Percentiles rank a stretch among this genome's conserved stretches.
These are phyloP conservation scores for Fragilariopsis cylindrus DNA, from an alignment of 108 stramenopile genomes.

Conservation along the genomic window DNA sequence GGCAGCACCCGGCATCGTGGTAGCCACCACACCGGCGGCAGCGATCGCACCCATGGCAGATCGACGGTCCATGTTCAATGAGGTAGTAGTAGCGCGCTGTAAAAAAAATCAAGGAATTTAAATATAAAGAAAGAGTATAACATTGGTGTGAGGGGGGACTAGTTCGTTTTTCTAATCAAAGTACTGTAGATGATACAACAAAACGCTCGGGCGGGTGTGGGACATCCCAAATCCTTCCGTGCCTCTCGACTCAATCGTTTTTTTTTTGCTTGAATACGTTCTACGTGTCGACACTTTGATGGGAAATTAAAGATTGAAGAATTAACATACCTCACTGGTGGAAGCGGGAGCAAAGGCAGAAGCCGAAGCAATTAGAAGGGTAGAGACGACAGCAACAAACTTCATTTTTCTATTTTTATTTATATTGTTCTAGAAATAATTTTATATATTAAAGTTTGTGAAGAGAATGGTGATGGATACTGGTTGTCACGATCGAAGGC, in stretches of 20 bases:
- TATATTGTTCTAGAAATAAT: no score
- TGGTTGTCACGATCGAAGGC: not conserved
- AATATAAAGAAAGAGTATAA: not conserved
- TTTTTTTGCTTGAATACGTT: not conserved
- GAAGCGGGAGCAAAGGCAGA: conserved; percentile 74
- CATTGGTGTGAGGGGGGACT: not conserved
- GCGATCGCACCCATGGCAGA: conserved; percentile 83
- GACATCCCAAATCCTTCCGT: no score
- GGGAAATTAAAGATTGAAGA: no score
- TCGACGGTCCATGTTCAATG: conserved; percentile 88
- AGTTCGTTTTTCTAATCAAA: not conserved
- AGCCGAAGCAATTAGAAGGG: conserved; percentile 68
- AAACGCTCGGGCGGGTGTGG: not conserved
- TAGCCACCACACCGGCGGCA: conserved; percentile 63
- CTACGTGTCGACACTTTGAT: not conserved
- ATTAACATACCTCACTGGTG: conserved; percentile 52
- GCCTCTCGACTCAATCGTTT: not conserved
- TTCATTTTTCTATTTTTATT: conserved; percentile 63
- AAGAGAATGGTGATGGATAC: not conserved
- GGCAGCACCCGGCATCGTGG: conserved; percentile 67
- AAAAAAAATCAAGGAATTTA: conserved; percentile 8
- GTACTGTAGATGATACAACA: no score
- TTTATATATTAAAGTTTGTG: conserved; percentile 12
- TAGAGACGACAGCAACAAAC: conserved; percentile 69
- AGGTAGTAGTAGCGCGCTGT: conserved; percentile 71